Base-by-base conservation (phyloP, 2,329 filamentous ascomycete species). In the Huntiella moniliformis region DNA sequence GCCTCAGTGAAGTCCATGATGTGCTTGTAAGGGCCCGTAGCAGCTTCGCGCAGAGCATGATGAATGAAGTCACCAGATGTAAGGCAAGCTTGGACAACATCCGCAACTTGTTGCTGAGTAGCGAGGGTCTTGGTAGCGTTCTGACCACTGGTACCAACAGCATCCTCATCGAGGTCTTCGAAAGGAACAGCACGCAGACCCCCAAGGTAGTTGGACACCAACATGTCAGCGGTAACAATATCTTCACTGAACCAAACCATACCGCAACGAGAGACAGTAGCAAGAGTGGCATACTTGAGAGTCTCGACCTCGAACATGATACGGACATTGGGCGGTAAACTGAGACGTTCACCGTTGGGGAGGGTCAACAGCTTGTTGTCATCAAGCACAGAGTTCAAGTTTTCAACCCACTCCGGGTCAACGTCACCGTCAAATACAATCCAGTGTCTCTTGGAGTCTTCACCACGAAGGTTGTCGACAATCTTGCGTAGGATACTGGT, bases 181-280 rank as follows among this genome's bases (percentile, higher is more conserved):
- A 98, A 95, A 0, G 83, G 77, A 47, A 84, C 78, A 3, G 77
- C 81, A 54, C 80, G 79, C 35, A 98, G 74, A 40, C 79, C 77
- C 50, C 91, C 77, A 44, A 98, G 73, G 56, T 98, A 95, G 62
- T 96, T 84, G 51, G 76, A 70, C 36, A 96, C 80, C 77, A 96
- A 82, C 82, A 98, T 94, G 53, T 73, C 74, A 1, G 88, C 75
- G 31, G 85, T 88, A 36, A 99, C 88, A 22, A 87, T 96, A 57
- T 98, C 92, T 56, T 95, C 88, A 58, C 86, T 98, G 65, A 96
- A 98, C 91, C 91, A 99, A 11, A 99, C 92, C 91, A 99, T 99
- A 71, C 91, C 91, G 60, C 91, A 99, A 65, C 91, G 86, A 77
- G 83, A 92, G 57, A 99, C 91, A n/a, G 91, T 99, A 47, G 91